Percentiles rank a stretch among this genome's conserved stretches.
Conservation (phyloP, 257 asterid species). For the Solanum chaucha region DNA sequence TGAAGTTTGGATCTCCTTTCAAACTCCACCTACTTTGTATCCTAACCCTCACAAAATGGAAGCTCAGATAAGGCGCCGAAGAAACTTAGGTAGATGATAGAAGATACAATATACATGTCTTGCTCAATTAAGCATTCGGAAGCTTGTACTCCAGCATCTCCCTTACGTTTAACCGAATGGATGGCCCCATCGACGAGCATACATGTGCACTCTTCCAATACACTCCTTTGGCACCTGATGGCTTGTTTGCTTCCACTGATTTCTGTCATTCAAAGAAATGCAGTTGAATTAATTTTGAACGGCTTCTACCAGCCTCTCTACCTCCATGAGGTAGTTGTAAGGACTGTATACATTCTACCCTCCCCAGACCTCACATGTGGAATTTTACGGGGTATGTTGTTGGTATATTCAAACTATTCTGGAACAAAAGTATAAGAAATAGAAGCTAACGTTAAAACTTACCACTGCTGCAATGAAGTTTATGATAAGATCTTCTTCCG, state of each 20-base stretch:
- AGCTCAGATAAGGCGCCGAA: neutral
- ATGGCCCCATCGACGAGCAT: constrained; percentile 97
- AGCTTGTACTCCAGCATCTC: constrained; percentile 81
- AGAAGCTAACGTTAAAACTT: constrained; percentile 2
- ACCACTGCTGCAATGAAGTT: constrained; percentile 90
- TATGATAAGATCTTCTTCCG: constrained; percentile 77
- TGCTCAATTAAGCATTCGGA: constrained; percentile 16
- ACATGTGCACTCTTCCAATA: constrained; percentile 94
- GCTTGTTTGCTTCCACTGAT: constrained; percentile 91
- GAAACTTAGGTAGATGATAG: constrained; percentile 8
- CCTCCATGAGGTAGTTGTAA: neutral
- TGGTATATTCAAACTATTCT: neutral
- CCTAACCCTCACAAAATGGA: neutral
- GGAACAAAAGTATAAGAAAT: neutral
- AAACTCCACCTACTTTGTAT: neutral
- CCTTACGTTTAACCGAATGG: constrained; percentile 67
- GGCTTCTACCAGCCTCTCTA: neutral
- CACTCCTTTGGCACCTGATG: constrained; percentile 83
- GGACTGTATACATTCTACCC: neutral
- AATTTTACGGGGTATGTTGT: neutral
- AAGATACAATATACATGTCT: constrained; percentile 30
- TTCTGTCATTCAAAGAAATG: constrained; percentile 32
- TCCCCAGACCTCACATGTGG: neutral
- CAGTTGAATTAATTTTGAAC: neutral
- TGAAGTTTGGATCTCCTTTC: neutral